Evolutionary conservation across 164 flowering plant species (phyloP).

Genomic region (Aristolochia fimbriata): DNA sequence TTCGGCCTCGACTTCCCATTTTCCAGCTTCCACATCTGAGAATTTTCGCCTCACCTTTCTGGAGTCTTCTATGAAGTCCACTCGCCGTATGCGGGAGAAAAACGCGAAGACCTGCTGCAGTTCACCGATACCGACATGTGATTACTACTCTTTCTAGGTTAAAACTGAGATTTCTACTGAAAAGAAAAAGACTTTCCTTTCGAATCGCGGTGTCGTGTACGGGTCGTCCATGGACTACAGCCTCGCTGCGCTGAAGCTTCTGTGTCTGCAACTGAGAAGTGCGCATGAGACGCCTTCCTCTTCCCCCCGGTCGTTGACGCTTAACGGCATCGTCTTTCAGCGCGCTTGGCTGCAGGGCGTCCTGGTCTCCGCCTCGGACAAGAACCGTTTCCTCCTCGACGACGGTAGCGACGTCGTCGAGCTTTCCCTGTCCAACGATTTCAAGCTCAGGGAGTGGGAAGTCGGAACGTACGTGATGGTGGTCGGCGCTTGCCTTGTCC

Average conservation of each 20-base stretch:
- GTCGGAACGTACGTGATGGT: slow-evolving; percentile 91
- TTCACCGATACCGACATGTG: too few species aligned
- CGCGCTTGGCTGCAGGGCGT: slow-evolving; percentile 93
- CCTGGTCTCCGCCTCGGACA: slow-evolving; percentile 35
- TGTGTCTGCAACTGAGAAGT: slow-evolving; percentile 46
- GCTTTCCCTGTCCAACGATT: slow-evolving; percentile 41
- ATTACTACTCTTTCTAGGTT: too few species aligned
- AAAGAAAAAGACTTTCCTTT: too few species aligned
- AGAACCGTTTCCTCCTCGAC: slow-evolving; percentile 40
- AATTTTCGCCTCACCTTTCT: too few species aligned
- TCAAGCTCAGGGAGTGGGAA: slow-evolving; percentile 46
- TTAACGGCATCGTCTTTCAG: slow-evolving; percentile 75
- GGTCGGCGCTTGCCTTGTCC: slow-evolving; percentile 41
- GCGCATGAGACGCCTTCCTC: slow-evolving; percentile 25
- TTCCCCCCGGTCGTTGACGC: slow-evolving; percentile 36
- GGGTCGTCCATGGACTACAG: slow-evolving; percentile 71
- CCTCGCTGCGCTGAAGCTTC: slow-evolving; percentile 70
- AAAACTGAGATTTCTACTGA: too few species aligned
- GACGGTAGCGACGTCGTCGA: slow-evolving; percentile 66
- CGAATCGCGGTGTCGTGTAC: too few species aligned
- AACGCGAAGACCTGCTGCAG: too few species aligned
- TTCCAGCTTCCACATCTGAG: too few species aligned
- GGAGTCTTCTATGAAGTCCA: background rate
- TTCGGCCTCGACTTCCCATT: too few species aligned
- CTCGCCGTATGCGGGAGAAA: too few species aligned